phyloP scores from a whole-genome alignment of 2,329 filamentous ascomycete species.

The Ophiocordyceps camponoti-saundersi region DNA sequence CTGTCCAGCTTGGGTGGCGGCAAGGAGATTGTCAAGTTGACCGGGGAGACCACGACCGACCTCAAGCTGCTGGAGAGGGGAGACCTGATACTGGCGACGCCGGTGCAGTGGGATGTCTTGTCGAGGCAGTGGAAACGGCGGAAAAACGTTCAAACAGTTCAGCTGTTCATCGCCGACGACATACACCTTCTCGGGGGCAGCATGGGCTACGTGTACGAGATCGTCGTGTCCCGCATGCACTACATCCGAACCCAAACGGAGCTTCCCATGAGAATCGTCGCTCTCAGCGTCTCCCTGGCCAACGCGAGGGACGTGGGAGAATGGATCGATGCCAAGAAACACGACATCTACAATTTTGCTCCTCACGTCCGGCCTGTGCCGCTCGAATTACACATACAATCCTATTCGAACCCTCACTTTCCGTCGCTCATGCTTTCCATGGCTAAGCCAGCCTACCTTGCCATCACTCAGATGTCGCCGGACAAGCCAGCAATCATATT shows the following conservation, averaged over 20 bases:
- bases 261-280: constrained; percentile 70
- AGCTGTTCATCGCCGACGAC: constrained; percentile 88
- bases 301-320: constrained; percentile 91
- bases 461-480: constrained; percentile 73
- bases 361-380: constrained; percentile 79
- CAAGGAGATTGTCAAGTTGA: constrained; percentile 83
- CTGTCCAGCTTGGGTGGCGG: constrained; percentile 58
- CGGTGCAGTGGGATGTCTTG: constrained; percentile 86
- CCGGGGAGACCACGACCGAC: constrained; percentile 81
- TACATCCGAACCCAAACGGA: constrained; percentile 84
- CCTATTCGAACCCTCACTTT: constrained; percentile 90
- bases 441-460: constrained; percentile 84
- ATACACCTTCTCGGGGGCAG: constrained; percentile 82
- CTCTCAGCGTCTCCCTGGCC: constrained; percentile 77
- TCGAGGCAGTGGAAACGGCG: constrained; percentile 93
- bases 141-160: constrained; percentile 83
- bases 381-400: constrained; percentile 85
- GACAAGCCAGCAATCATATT: constrained; percentile 86
- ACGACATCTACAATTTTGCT: constrained; percentile 98
- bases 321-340: constrained; percentile 95
- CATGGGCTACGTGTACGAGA: constrained; percentile 82
- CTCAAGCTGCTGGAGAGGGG: constrained; percentile 74
- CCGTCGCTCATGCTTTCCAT: constrained; percentile 97
- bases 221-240: constrained; percentile 94
- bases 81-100: constrained; percentile 83